Evolutionary conservation across 2,329 filamentous ascomycete species (phyloP).

Genomic region (Leptographium radiaticola): DNA sequence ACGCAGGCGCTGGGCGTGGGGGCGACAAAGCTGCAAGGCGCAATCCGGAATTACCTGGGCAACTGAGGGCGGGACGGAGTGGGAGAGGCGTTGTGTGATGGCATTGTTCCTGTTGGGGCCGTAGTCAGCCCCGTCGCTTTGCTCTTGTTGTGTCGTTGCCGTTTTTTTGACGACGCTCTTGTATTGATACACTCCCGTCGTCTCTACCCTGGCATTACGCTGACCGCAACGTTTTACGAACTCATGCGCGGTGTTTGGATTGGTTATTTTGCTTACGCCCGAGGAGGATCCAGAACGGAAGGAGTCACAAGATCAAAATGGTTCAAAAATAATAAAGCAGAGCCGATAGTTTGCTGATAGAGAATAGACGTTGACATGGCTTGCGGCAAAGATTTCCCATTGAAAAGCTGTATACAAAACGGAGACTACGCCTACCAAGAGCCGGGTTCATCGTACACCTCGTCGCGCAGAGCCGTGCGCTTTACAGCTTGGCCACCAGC

Average conservation of each 20-base stretch:
- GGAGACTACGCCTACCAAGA: background rate
- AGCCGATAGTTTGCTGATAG: background rate
- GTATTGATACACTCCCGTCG: background rate
- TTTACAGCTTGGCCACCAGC: constrained; percentile 55
- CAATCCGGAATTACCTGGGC: constrained; percentile 51
- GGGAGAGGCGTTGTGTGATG: background rate
- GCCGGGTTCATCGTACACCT: background rate
- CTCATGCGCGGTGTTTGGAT: background rate
- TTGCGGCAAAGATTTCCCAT: background rate
- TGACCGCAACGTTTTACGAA: background rate
- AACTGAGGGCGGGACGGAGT: constrained; percentile 23
- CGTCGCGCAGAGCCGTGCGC: background rate
- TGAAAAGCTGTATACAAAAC: background rate
- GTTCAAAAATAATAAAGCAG: background rate
- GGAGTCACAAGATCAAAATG: background rate
- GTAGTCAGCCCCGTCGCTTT: background rate
- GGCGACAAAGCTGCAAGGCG: constrained; percentile 68
- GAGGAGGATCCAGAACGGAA: background rate
- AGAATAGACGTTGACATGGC: background rate
- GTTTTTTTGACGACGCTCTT: background rate
- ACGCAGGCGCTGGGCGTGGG: constrained; percentile 74
- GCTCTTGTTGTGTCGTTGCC: background rate
- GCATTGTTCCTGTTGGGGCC: background rate
- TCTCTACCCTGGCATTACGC: background rate
- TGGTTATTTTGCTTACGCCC: background rate